These are phyloP conservation scores for Trametes pubescens DNA, from an alignment of 1,284 basidiomycete genomes.

Conservation along the genomic window DNA sequence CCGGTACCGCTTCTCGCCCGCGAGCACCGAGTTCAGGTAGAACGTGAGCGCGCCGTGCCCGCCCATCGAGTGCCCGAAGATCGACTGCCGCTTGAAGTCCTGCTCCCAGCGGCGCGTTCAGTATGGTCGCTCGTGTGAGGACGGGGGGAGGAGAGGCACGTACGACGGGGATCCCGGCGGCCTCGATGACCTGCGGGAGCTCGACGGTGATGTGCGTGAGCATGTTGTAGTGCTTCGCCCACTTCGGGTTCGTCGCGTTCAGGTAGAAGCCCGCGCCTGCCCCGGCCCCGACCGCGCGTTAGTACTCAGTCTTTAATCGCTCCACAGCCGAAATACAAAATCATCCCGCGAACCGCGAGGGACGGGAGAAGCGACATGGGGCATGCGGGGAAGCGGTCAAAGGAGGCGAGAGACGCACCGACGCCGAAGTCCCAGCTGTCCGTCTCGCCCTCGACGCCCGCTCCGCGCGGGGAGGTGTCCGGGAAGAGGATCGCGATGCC, in stretches of 20 bases:
- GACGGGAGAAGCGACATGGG: too few species aligned
- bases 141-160: constrained; percentile 35
- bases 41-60: constrained; percentile 95
- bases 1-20: constrained; percentile 68
- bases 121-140: not conserved
- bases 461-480: constrained; percentile 95
- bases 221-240: constrained; percentile 92
- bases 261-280: constrained; percentile 93
- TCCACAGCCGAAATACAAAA: not conserved
- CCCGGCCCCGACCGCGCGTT: constrained; percentile 1
- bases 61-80: constrained; percentile 92
- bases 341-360: not conserved
- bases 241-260: constrained; percentile 85
- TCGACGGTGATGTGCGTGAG: constrained; percentile 84
- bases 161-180: constrained; percentile 73
- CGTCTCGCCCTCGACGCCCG: constrained; percentile 89
- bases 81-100: constrained; percentile 78
- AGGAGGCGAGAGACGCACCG: constrained; percentile 45
- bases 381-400: not conserved
- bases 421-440: constrained; percentile 94
- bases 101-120: constrained; percentile 37
- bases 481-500: constrained; percentile 95
- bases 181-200: constrained; percentile 79
- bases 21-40: constrained; percentile 75
- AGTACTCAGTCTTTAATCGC: not conserved